Evolutionary conservation across 352 stramenopile species (phyloP).

Genomic region (Phytopythium delawarense): DNA sequence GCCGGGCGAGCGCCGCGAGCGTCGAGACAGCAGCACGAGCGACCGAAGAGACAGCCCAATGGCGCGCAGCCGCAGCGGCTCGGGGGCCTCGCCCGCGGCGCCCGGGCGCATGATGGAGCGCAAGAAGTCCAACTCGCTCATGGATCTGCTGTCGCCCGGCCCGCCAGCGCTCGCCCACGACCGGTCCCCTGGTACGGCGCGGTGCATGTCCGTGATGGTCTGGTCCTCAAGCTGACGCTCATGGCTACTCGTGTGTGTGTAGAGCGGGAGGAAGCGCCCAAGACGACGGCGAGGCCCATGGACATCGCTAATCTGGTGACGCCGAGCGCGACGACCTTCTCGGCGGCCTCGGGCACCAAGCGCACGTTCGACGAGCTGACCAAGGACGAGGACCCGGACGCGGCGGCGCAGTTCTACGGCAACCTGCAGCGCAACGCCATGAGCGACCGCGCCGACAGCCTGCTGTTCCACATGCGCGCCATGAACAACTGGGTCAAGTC

Average conservation of each 20-base stretch:
- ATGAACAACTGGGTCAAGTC: slow-evolving; percentile 99
- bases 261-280: slow-evolving; percentile 17
- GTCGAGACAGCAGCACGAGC: not conserved
- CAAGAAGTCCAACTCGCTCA: slow-evolving; percentile 78
- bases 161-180: slow-evolving; percentile 35
- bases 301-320: slow-evolving; percentile 58
- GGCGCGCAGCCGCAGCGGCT: slow-evolving; percentile 6
- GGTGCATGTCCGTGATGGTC: not conserved
- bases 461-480: slow-evolving; percentile 96
- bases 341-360: slow-evolving; percentile 24
- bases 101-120: slow-evolving; percentile 16
- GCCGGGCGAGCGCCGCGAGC: slow-evolving; percentile 1
- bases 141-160: slow-evolving; percentile 65
- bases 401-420: slow-evolving; percentile 82
- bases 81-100: slow-evolving; percentile 3
- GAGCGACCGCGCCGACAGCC: slow-evolving; percentile 79
- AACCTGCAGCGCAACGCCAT: slow-evolving; percentile 70
- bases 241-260: not conserved
- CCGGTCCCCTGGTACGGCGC: slow-evolving; percentile 21
- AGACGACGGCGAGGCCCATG: slow-evolving; percentile 27
- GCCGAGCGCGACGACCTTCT: slow-evolving; percentile 14
- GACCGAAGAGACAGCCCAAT: not conserved
- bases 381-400: slow-evolving; percentile 54
- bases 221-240: not conserved
- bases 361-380: slow-evolving; percentile 51